phyloP scores from a whole-genome alignment of 495 filamentous ascomycete genomes.

The Astrothelium macrocarpum region DNA sequence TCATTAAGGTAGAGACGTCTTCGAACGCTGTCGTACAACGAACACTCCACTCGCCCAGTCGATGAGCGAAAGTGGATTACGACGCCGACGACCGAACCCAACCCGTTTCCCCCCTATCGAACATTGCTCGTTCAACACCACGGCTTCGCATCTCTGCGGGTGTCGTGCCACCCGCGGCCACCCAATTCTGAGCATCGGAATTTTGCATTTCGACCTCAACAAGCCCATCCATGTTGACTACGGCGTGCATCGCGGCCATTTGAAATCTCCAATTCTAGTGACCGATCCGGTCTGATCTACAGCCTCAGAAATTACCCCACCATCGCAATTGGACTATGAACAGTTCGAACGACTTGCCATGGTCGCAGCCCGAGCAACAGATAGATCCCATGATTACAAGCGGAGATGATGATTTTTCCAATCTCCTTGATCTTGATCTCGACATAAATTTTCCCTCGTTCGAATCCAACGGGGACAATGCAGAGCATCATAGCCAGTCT shows the following conservation, averaged over 20 bases:
- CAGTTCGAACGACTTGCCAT: constrained; percentile 10
- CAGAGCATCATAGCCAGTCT: background rate
- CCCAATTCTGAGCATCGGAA: background rate
- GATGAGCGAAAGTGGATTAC: no score
- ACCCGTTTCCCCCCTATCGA: background rate
- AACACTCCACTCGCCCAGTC: background rate
- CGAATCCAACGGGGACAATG: background rate
- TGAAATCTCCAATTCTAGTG: background rate
- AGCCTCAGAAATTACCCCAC: background rate
- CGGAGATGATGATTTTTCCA: constrained; percentile 19
- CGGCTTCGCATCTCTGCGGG: background rate
- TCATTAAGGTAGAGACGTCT: no score
- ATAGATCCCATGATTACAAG: constrained; percentile 13
- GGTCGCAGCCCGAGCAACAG: constrained; percentile 17
- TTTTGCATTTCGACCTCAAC: background rate
- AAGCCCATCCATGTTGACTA: background rate
- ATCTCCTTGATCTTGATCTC: constrained; percentile 19
- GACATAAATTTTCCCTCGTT: constrained; percentile 19
- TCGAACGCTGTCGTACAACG: no score
- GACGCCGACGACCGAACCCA: no score
- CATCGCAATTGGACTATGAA: constrained; percentile 9
- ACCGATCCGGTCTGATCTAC: background rate
- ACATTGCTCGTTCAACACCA: background rate
- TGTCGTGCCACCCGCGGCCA: background rate
- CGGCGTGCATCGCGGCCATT: background rate